Evolutionary conservation across 2,329 filamentous ascomycete species (phyloP).

Genomic region (Cladosporium cucumerinum): DNA sequence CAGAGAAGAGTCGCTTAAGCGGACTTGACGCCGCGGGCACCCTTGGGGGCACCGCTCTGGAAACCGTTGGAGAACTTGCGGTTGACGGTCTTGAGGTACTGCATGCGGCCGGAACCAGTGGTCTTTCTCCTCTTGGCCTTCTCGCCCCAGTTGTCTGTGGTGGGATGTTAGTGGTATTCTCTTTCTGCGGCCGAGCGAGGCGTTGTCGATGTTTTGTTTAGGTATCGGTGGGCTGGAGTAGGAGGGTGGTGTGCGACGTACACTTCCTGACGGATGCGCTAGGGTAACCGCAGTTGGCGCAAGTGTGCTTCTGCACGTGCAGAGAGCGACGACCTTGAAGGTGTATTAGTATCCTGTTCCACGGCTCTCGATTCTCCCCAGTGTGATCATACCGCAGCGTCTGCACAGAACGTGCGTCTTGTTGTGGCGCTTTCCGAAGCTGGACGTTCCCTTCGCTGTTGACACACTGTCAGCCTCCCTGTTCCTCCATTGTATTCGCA

Average conservation of each 20-base stretch:
- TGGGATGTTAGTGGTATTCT: slow-evolving; percentile 15
- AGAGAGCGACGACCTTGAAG: slow-evolving; percentile 82
- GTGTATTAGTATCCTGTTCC: slow-evolving; percentile 27
- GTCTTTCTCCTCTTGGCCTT: slow-evolving; percentile 99
- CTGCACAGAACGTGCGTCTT: slow-evolving; percentile 98
- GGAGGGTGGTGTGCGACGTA: slow-evolving; percentile 56
- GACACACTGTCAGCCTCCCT: slow-evolving; percentile 43
- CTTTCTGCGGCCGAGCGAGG: not conserved
- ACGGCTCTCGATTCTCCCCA: not conserved
- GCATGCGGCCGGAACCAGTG: slow-evolving; percentile 92
- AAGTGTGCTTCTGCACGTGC: slow-evolving; percentile 99
- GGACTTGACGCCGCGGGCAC: slow-evolving; percentile 58
- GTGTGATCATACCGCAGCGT: slow-evolving; percentile 79
- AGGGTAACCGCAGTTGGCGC: slow-evolving; percentile 93
- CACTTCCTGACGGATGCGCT: slow-evolving; percentile 97
- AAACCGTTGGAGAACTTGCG: slow-evolving; percentile 98
- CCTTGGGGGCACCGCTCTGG: slow-evolving; percentile 84
- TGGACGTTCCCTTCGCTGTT: slow-evolving; percentile 68
- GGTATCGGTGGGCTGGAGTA: slow-evolving; percentile 14
- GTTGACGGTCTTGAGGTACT: slow-evolving; percentile 87
- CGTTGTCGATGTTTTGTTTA: slow-evolving; percentile 1
- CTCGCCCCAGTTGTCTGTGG: slow-evolving; percentile 96
- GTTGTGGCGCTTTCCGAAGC: slow-evolving; percentile 83
- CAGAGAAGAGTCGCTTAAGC: slow-evolving; percentile 12
- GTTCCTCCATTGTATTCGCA: not conserved